Evolutionary conservation across 2,329 filamentous ascomycete species (phyloP), one percentile per base, ranked within the genome.

Genomic region (Biscogniauxia sp.): DNA sequence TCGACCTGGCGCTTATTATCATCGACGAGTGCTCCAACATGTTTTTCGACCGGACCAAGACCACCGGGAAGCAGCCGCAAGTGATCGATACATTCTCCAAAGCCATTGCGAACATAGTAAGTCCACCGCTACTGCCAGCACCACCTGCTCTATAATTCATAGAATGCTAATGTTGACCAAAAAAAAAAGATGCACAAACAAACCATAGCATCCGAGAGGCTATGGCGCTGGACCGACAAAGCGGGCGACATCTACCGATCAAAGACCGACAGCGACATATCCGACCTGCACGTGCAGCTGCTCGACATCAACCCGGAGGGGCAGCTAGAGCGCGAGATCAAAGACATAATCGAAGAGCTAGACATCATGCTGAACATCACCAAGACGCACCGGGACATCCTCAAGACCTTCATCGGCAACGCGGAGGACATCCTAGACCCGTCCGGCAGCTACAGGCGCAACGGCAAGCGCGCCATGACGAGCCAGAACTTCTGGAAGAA

Each of bases 331-430:
- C 68, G 72, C 0, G 80, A 82, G 55, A 76, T 79, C 9, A 78
- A 79, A 54, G 79, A 82, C 51, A 79, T 82, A 20, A 66, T 78
- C 1, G 79, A 82, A 15, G 80, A 83, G 61, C 72, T 83, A 0
- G 75, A 78, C 8, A 82, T 82, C 56, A 80, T 82, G 70, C 67
- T 76, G 0, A 71, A 75, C 15, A 70, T 82, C 15, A 68, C 71
- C 4, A 71, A 70, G 5, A 71, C 73, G n/a, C 79, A 80, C 49
- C 53, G 61, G 1, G 70, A 75, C 3, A 69, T 76, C 0, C 57
- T 77, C 3, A 68, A 69, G 20, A 62, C 63, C 2, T 75, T 73
- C 57, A 66, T 67, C 1, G 61, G 61, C 25, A 65, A 72, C 32
- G 69, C 66, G 0, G 63, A 67, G 19, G 63, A 64, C 7, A 67